Percentiles rank a stretch among this genome's conserved stretches.
Evolutionary conservation across 805 yeast genomes (phyloP).

Genomic region (Candida yuanshanica): DNA sequence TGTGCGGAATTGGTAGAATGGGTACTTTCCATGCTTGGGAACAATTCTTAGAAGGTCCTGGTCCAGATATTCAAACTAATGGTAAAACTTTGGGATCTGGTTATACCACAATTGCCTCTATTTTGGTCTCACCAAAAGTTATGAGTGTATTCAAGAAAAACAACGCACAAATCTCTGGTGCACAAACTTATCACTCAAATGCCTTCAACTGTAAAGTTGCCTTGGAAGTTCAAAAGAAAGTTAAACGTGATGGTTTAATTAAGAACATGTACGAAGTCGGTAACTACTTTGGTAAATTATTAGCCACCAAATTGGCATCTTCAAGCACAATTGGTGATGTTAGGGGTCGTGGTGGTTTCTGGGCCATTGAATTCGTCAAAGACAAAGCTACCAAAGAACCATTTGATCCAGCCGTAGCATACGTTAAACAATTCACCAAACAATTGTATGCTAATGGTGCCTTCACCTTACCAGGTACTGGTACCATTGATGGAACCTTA

Average conservation of each 20-base stretch:
- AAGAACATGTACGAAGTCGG: slow-evolving; percentile 39
- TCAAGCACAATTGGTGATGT: slow-evolving; percentile 41
- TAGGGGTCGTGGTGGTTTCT: slow-evolving; percentile 51
- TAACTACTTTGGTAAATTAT: slow-evolving; percentile 33
- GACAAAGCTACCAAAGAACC: slow-evolving; percentile 41
- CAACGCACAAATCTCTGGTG: slow-evolving; percentile 31
- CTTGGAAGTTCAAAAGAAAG: slow-evolving; percentile 37
- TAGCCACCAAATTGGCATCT: slow-evolving; percentile 27
- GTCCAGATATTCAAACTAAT: slow-evolving; percentile 43
- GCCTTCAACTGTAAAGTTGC: slow-evolving; percentile 42
- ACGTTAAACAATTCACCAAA: slow-evolving; percentile 28
- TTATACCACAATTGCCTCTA: slow-evolving; percentile 41
- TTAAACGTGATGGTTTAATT: slow-evolving; percentile 30
- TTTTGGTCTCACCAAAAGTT: slow-evolving; percentile 32
- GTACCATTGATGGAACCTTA: slow-evolving; percentile 32
- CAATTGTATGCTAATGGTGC: slow-evolving; percentile 36
- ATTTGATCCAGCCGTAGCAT: slow-evolving; percentile 28
- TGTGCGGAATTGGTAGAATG: slow-evolving; percentile 51
- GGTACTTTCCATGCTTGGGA: slow-evolving; percentile 45
- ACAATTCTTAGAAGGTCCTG: slow-evolving; percentile 30
- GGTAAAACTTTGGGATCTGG: slow-evolving; percentile 48
- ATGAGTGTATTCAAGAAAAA: slow-evolving; percentile 28
- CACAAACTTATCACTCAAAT: slow-evolving; percentile 46
- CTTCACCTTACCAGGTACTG: slow-evolving; percentile 34
- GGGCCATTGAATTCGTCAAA: slow-evolving; percentile 48